phyloP scores from a whole-genome alignment of 345 rosid genomes.

The Barbarea vulgaris region DNA sequence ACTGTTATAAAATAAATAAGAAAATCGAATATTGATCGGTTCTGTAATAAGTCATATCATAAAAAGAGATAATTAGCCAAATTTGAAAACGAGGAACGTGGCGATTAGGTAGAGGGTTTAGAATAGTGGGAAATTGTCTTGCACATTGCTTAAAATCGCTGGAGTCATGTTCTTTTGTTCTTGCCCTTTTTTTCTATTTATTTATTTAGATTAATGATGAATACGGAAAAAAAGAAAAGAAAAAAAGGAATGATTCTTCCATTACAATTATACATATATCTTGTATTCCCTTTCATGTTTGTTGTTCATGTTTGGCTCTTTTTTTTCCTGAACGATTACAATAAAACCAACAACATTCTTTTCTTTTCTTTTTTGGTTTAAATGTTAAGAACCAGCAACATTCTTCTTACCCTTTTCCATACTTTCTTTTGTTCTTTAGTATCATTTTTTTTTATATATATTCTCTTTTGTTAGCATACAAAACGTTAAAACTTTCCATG shows the following conservation, averaged over 20 bases:
- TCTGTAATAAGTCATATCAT: not conserved
- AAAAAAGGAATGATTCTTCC: slow-evolving; percentile 17
- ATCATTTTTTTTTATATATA: not conserved
- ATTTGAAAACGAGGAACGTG: slow-evolving; percentile 24
- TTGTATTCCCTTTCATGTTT: slow-evolving; percentile 10
- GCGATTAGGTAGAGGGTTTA: slow-evolving; percentile 22
- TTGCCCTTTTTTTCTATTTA: not conserved
- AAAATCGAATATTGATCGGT: not conserved
- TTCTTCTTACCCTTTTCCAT: slow-evolving; percentile 11
- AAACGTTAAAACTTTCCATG: not conserved
- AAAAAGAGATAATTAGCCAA: not conserved
- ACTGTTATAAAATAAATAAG: too few relatives aligned
- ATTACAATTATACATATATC: slow-evolving; percentile 32
- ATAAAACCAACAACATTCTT: too few relatives aligned
- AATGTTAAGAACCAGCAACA: slow-evolving; percentile 18
- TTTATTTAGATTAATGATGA: too few relatives aligned
- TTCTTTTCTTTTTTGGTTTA: too few relatives aligned
- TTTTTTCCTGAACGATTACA: slow-evolving; percentile 21
- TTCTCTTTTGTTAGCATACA: not conserved
- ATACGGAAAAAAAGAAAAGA: too few relatives aligned
- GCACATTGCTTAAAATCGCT: slow-evolving; percentile 33
- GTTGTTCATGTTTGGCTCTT: not conserved
- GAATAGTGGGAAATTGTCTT: slow-evolving; percentile 36
- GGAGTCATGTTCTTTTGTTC: slow-evolving; percentile 37
- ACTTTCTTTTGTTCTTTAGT: too few relatives aligned